Conservation (phyloP, 2,329 filamentous ascomycete genomes). For the Metarhizium sp. region DNA sequence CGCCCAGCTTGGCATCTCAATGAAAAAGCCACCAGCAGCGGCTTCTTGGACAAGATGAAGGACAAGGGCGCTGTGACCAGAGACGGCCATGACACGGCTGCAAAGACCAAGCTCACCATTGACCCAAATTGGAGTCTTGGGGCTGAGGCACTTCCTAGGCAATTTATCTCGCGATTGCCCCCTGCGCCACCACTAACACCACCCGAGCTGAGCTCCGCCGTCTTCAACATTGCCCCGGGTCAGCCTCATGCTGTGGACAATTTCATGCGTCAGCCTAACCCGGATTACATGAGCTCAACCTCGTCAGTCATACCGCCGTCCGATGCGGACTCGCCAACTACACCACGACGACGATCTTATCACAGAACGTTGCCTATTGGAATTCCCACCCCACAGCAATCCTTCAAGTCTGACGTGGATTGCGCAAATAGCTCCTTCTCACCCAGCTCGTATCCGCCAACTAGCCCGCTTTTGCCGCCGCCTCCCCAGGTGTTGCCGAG, state of each 20-base stretch:
- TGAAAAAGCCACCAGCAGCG: conserved; percentile 12
- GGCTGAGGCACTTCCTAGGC: conserved; percentile 17
- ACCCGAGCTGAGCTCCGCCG: conserved; percentile 31
- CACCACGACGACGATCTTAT: conserved; percentile 32
- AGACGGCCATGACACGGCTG: conserved; percentile 7
- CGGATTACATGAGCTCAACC: conserved; percentile 35
- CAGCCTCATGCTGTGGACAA: conserved; percentile 20
- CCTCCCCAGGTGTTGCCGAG: conserved; percentile 26
- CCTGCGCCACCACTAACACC: conserved; percentile 41
- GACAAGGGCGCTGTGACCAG: conserved; percentile 4
- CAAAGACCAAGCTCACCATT: conserved; percentile 13
- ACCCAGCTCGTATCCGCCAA: conserved; percentile 40
- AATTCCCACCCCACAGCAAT: conserved; percentile 16
- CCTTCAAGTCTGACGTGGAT: conserved; percentile 14
- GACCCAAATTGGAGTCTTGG: conserved; percentile 16
- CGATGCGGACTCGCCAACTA: conserved; percentile 20
- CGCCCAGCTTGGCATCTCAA: conserved; percentile 16
- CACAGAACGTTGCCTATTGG: conserved; percentile 29
- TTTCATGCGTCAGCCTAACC: conserved; percentile 39
- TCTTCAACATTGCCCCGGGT: conserved; percentile 32
- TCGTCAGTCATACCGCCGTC: conserved; percentile 16
- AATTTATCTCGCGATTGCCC: conserved; percentile 28
- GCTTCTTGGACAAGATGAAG: conserved; percentile 1
- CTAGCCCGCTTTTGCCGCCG: conserved; percentile 36
- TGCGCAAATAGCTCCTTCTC: conserved; percentile 25